These are phyloP conservation scores for Papiliotrema nemorosa DNA, from an alignment of 1,284 basidiomycete genomes.

Conservation along the genomic window DNA sequence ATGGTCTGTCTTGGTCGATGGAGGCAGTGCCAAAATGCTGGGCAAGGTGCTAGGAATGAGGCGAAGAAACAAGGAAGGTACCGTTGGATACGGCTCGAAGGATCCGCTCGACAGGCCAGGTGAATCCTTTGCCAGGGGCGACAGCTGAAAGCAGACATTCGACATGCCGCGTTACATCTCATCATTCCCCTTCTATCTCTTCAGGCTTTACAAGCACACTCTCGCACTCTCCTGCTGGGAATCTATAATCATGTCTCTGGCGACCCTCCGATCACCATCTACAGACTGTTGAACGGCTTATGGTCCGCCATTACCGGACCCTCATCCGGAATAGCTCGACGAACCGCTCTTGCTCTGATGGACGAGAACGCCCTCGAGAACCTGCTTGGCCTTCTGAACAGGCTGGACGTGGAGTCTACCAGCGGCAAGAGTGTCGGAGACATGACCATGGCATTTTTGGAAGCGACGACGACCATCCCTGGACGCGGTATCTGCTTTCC, in stretches of 20 bases:
- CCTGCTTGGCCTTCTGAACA: constrained; percentile 73
- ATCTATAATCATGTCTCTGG: constrained; percentile 37
- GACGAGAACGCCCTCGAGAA: constrained; percentile 60
- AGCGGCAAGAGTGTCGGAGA: constrained; percentile 61
- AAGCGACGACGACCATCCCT: constrained; percentile 78
- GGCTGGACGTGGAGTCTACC: constrained; percentile 61
- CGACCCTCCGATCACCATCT: constrained; percentile 47
- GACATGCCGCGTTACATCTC: constrained; percentile 42
- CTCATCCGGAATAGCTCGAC: constrained; percentile 32
- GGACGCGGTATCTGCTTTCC: constrained; percentile 82
- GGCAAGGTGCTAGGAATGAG: constrained; percentile 48
- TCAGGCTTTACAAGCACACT: constrained; percentile 35
- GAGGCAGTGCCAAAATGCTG: constrained; percentile 39
- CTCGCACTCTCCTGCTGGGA: constrained; percentile 35
- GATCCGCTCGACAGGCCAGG: constrained; percentile 45
- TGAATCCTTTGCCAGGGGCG: constrained; percentile 10
- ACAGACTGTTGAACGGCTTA: constrained; percentile 41
- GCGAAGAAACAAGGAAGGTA: constrained; percentile 41
- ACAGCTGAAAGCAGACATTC: constrained; percentile 33
- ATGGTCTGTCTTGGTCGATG: constrained; percentile 40
- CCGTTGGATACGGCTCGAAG: constrained; percentile 28
- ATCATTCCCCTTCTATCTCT: constrained; percentile 42
- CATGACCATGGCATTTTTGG: constrained; percentile 78
- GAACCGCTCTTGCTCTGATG: constrained; percentile 40
- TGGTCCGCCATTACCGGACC: constrained; percentile 41